phyloP scores from a whole-genome alignment of 805 yeast species.

The Debaryomyces maramus region DNA sequence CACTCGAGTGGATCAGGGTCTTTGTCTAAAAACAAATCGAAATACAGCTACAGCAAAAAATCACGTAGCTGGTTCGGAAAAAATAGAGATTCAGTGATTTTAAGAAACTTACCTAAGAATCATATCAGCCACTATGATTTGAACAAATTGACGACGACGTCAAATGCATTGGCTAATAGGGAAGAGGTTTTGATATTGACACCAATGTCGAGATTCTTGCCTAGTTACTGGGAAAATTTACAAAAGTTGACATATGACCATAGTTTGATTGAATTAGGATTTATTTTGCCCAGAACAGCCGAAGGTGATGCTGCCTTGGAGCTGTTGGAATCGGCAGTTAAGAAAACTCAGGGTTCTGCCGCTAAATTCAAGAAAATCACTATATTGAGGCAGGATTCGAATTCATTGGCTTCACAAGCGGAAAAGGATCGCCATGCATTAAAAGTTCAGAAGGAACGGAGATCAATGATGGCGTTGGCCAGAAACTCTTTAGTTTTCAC shows the following conservation, averaged over 20 bases:
- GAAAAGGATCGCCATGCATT: constrained; percentile 93
- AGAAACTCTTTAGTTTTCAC: constrained; percentile 89
- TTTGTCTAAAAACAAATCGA: constrained; percentile 20
- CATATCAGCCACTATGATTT: constrained; percentile 83
- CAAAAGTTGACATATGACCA: constrained; percentile 78
- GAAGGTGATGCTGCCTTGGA: constrained; percentile 82
- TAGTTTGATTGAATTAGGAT: constrained; percentile 81
- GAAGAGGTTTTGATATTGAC: constrained; percentile 86
- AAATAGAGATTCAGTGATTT: constrained; percentile 53
- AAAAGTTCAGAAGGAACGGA: constrained; percentile 81
- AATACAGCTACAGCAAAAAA: constrained; percentile 48
- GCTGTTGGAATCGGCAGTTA: constrained; percentile 72
- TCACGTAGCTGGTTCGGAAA: constrained; percentile 49
- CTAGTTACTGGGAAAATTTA: constrained; percentile 86
- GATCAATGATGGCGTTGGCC: constrained; percentile 90
- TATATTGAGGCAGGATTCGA: constrained; percentile 86
- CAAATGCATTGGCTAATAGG: constrained; percentile 68
- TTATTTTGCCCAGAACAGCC: constrained; percentile 78
- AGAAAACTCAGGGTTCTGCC: constrained; percentile 60
- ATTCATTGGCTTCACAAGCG: constrained; percentile 66
- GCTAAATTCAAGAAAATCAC: constrained; percentile 80
- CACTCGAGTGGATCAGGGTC: constrained; percentile 17
- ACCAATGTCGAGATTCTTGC: constrained; percentile 85
- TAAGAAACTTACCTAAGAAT: constrained; percentile 64
- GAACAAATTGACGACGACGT: constrained; percentile 71